A percentile compares a stretch with the other conserved stretches of the same genome.
phyloP scores from a whole-genome alignment of 1,284 basidiomycete species.

The Anthracocystis setariae region DNA sequence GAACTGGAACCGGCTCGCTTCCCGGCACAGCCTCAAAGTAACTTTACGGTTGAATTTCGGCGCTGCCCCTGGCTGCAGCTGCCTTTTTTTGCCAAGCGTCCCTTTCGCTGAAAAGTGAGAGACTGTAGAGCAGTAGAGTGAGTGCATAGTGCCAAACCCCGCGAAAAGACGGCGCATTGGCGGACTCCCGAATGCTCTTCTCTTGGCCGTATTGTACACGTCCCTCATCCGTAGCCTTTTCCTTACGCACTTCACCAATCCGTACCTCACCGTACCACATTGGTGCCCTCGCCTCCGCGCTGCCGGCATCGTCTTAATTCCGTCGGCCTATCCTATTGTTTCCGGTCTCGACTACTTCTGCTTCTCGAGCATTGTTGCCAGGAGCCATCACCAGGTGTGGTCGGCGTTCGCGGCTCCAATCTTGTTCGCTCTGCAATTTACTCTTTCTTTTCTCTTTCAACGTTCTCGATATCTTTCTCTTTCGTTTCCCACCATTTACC shows the following conservation, averaged over 20 bases:
- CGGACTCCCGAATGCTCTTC: constrained; percentile 1
- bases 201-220: neutral
- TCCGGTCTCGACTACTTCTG: too few species aligned
- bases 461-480: too few species aligned
- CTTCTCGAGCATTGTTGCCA: too few species aligned
- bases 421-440: too few species aligned
- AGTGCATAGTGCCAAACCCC: constrained; percentile 5
- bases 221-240: neutral
- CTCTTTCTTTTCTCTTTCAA: too few species aligned
- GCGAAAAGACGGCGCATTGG: constrained; percentile 7
- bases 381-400: too few species aligned
- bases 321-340: too few species aligned
- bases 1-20: neutral
- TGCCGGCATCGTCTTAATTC: too few species aligned
- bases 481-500: too few species aligned
- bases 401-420: too few species aligned
- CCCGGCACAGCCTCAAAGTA: neutral
- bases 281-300: neutral
- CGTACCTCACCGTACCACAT: neutral
- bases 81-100: neutral
- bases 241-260: neutral
- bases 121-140: too few species aligned
- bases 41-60: neutral
- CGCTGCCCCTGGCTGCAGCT: neutral
- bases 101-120: too few species aligned